Evolutionary conservation across 2,329 filamentous ascomycete genomes (phyloP), one percentile per base, ranked within the genome.

Genomic region (Colletotrichum camelliae): DNA sequence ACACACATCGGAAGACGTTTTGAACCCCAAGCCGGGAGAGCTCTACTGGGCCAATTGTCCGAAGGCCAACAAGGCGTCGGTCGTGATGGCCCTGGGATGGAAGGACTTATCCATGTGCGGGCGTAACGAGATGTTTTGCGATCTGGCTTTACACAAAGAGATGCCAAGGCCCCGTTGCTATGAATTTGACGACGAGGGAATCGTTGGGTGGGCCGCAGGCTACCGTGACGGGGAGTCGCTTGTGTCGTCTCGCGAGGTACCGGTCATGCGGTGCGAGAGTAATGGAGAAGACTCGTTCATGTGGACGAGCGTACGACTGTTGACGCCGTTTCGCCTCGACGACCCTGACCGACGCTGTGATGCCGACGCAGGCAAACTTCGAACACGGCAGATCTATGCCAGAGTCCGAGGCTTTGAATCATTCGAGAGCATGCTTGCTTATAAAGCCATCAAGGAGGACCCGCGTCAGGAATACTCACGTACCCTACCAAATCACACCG

Each of bases 81-180:
- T 77, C 1, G 70, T 77, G 58, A 78, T 78, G 70, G 65, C 76
- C 12, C 65, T 79, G 7, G 74, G 73, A 10, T 79, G 78, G 78
- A 75, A 70, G 16, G 67, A 72, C 6, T 66, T 75, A 8, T 37
- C 58, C 16, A 52, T 61, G 39, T 78, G 74, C 18, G 76, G 77
- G 5, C 69, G 58, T 35, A 37, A 39, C 13, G 72, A 55, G 16
- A 70, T 61, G 52, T 58, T 77, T 37, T 65, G 66, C 29, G 66
- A 77, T n/a, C 57, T 67, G 7, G 29, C 39, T 7, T 61, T 75
- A 31, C 62, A 21, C 48, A 61, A 76, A 43, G 66, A 52, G 9
- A 76, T 61, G 35, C 24, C 39, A 12, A 69, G 70, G 15, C 70
- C 74, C 37, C 21, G 52, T 15, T 79, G 78, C 55, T 79, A 78